Conservation (phyloP, 2,329 filamentous ascomycete species). For the Plenodomus lindquistii region DNA sequence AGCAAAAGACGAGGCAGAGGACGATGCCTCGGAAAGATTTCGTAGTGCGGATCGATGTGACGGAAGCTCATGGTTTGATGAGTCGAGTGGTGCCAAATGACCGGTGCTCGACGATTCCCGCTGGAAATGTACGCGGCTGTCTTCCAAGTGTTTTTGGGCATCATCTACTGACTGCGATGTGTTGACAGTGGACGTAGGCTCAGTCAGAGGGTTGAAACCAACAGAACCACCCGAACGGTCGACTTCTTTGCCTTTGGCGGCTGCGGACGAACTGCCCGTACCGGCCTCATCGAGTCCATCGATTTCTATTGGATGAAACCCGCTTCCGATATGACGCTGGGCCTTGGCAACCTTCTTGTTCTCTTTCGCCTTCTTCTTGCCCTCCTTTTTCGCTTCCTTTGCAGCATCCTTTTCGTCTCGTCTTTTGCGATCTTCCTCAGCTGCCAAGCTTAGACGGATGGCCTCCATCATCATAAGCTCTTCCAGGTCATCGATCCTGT, state of each 20-base stretch:
- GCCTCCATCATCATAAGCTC: constrained; percentile 99
- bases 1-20: constrained; percentile 73
- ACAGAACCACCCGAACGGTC: constrained; percentile 45
- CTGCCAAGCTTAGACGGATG: constrained; percentile 84
- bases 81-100: constrained; percentile 50
- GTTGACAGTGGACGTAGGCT: constrained; percentile 50
- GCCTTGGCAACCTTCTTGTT: constrained; percentile 70
- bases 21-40: constrained; percentile 86
- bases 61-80: constrained; percentile 34
- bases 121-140: constrained; percentile 49
- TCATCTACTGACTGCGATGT: constrained; percentile 39
- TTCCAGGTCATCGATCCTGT: constrained; percentile 81
- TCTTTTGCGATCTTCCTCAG: constrained; percentile 88
- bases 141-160: constrained; percentile 52
- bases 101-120: constrained; percentile 40
- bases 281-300: constrained; percentile 43
- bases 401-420: constrained; percentile 79
- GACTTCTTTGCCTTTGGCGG: constrained; percentile 54
- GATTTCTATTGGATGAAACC: constrained; percentile 58
- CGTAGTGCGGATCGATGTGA: constrained; percentile 70
- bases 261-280: constrained; percentile 32
- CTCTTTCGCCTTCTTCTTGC: constrained; percentile 71
- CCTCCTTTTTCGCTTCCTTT: constrained; percentile 82
- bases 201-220: constrained; percentile 48
- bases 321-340: constrained; percentile 62